phyloP scores from a whole-genome alignment of 257 asterid genomes.

The Solanum acaule region DNA sequence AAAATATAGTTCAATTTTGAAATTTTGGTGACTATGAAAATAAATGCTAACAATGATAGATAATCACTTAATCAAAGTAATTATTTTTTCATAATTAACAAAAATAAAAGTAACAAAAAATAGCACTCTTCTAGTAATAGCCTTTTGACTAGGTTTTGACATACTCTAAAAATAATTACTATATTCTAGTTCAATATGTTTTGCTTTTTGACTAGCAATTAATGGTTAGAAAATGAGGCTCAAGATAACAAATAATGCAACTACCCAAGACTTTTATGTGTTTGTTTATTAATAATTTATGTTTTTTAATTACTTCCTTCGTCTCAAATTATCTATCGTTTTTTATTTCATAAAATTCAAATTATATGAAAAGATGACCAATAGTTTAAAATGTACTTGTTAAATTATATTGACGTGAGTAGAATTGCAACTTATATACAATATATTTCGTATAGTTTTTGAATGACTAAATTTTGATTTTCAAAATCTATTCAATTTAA shows the following conservation, averaged over 20 bases:
- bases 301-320: background rate
- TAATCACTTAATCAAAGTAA: background rate
- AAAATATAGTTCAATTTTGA: background rate
- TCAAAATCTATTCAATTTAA: background rate
- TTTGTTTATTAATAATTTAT: background rate
- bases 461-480: background rate
- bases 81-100: background rate
- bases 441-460: background rate
- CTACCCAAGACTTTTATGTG: background rate
- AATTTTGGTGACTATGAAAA: background rate
- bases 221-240: background rate
- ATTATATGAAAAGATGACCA: background rate
- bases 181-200: background rate
- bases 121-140: background rate
- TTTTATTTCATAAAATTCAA: accelerated
- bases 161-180: background rate
- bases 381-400: background rate
- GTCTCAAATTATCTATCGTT: background rate
- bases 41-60: background rate
- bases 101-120: background rate
- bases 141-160: background rate
- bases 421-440: background rate
- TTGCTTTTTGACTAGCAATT: background rate
- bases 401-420: background rate
- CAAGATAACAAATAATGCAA: background rate